Base-by-base conservation (phyloP, 179 eudicot species). In the Beta corolliflora region DNA sequence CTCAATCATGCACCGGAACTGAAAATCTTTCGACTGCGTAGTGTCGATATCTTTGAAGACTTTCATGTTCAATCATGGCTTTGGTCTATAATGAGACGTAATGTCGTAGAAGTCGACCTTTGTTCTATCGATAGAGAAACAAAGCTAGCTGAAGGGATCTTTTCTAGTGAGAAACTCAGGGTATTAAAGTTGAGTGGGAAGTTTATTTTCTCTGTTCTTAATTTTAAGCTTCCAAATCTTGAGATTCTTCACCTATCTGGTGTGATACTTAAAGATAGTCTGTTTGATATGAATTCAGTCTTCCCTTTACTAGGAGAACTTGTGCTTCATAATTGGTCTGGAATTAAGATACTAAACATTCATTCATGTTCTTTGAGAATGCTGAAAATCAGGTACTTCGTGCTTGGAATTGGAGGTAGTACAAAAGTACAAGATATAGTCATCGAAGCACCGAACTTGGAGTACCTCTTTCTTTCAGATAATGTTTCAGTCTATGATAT, bases 61-160 rank as follows among this genome's bases (percentile, higher is more conserved):
- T 73, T 23, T 53, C 61, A 73, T 73, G 60, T 73, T 21, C 31
- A 53, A 52, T 73, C 61, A 18, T 73, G 76, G 76, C 9, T 73
- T 52, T 73, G 76, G 76, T 52, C 76, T 53, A 10, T 73, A 7
- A 23, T 73, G 61, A 73, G 60, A 50, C 76, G 60, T 2, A 6
- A 14, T 73, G 76, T 73, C 7, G 8, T 73, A 19, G 60, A 73
- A 31, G 11, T 73, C 19, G n/a, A 31, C 14, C 76, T 73, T 73
- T 13, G 61, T 31, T 12, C 21, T 25, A 4, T 52, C 56, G 11
- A 23, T 9, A 73, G 44, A 70, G 60, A 52, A 31, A 52, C 19
- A 23, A 52, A 54, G 54, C 44, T 73, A 9, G 19, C 41, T 5
- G 76, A 50, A 73, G 60, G 41, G 16, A 19, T 13, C 41, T 73